Evolutionary conservation across 352 stramenopile species (phyloP).

Genomic region (Peronosclerospora sorghi): DNA sequence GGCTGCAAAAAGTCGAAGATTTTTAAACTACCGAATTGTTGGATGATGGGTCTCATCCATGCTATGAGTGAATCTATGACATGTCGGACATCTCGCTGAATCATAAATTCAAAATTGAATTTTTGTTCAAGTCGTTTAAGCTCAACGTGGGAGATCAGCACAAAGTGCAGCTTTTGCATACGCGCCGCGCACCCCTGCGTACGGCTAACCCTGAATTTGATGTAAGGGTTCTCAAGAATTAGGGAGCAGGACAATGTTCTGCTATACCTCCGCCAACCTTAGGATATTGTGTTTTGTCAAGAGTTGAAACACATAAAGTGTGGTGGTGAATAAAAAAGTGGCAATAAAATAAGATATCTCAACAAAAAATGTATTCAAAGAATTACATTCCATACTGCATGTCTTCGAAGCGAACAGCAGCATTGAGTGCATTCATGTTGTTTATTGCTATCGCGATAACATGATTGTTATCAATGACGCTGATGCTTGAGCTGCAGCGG

Average conservation of each 20-base stretch:
- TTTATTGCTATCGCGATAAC: too few relatives aligned
- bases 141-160: slow-evolving; percentile 95
- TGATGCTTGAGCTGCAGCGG: too few relatives aligned
- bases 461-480: too few relatives aligned
- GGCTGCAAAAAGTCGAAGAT: slow-evolving; percentile 95
- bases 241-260: slow-evolving; percentile 25
- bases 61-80: slow-evolving; percentile 97
- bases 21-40: slow-evolving; percentile 98
- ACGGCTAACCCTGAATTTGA: slow-evolving; percentile 98
- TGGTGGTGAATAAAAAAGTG: too few relatives aligned
- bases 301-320: too few relatives aligned
- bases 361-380: too few relatives aligned
- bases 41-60: slow-evolving; percentile 97
- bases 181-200: slow-evolving; percentile 84
- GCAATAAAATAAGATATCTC: too few relatives aligned
- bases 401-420: too few relatives aligned
- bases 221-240: slow-evolving; percentile 81
- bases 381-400: too few relatives aligned
- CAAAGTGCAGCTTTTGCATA: slow-evolving; percentile 86
- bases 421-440: too few relatives aligned
- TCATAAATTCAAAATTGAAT: slow-evolving; percentile 99
- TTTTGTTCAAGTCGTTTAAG: slow-evolving; percentile 98
- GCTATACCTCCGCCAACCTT: slow-evolving; percentile 44
- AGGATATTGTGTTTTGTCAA: too few relatives aligned
- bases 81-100: slow-evolving; percentile 99